Base-by-base conservation (phyloP, 306 rosid genomes). In the Dalbergia cochinchinensis region DNA sequence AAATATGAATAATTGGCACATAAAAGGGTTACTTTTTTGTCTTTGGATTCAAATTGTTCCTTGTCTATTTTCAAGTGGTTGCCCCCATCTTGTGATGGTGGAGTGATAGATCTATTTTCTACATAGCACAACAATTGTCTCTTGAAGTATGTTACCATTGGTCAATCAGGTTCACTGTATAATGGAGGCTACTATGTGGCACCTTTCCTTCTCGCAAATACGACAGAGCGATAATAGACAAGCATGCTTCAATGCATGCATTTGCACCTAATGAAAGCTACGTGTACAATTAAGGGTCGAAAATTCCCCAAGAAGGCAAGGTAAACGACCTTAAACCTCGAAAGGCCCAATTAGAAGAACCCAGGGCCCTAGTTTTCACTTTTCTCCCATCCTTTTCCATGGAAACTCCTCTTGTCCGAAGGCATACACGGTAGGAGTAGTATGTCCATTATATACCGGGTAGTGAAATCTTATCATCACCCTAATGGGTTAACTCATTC, bases 331-430 rank as follows among this genome's bases (percentile, higher is more conserved):
- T 10, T 15, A 48, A 72, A 67, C 16, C 66, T 18, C 8, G 51
- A 71, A 78, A 78, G 57, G 57, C 63, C 86, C 76, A 83, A 58
- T 45, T 59, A 68, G 54, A 74, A 39, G 54, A 74, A 26, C 20
- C 8, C 41, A 69, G 47, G 39, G 16, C 44, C 51, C 1, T 15
- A 22, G 57, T 60, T 57, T 68, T n/a, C 57, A 37, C 41, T 37
- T 37, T 37, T 68, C 57, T 26, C 51, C 74, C 73, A 45, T 82
- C 64, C 0, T 13, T 26, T 69, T 75, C 81, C 59, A 34, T 69
- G 16, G 31, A 51, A 48, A 68, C 15, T 37, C 72, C 16, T 15
- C 1, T 6, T 53, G 19, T 53, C 58, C 10, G 5, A 47, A 47
- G 53, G 53, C 9, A 42, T 0, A 42, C 47, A 42, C 10, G 10